phyloP scores from a whole-genome alignment of 805 yeast genomes.

The Starmera quercuum region DNA sequence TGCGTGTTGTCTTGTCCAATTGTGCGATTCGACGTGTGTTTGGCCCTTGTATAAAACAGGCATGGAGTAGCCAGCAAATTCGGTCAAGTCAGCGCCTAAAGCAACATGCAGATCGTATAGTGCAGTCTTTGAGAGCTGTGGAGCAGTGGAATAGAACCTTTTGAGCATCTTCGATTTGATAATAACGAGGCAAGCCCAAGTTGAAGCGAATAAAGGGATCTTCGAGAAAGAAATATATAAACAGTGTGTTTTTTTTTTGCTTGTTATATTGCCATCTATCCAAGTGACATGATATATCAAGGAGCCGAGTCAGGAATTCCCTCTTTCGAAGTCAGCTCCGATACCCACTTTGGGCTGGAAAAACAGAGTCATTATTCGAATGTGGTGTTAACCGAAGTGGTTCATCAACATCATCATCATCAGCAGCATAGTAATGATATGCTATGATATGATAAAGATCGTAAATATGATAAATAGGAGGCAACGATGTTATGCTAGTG shows the following conservation, averaged over 20 bases:
- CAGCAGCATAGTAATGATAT: no score
- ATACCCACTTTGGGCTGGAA: no score
- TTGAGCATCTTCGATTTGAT: conserved; percentile 6
- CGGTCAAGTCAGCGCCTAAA: conserved; percentile 85
- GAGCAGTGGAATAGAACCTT: conserved; percentile 24
- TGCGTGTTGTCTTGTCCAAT: conserved; percentile 83
- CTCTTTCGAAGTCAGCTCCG: not conserved
- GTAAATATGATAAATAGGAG: no score
- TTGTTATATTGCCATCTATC: not conserved
- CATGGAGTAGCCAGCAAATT: conserved; percentile 95
- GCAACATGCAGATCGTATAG: conserved; percentile 71
- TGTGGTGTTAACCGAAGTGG: no score
- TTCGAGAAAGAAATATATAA: not conserved
- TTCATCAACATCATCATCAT: no score
- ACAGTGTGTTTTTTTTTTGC: not conserved
- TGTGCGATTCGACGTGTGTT: conserved; percentile 85
- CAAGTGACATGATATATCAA: not conserved
- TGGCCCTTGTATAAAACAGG: conserved; percentile 85
- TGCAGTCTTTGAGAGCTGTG: conserved; percentile 53
- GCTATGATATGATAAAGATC: no score
- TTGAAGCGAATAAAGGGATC: not conserved
- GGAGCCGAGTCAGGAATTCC: not conserved
- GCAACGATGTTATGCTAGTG: no score
- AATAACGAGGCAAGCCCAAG: no score
- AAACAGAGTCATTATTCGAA: no score